These are phyloP conservation scores for Fonsecaea multimorphosa DNA, from an alignment of 2,329 filamentous ascomycete species.

Conservation along the genomic window DNA sequence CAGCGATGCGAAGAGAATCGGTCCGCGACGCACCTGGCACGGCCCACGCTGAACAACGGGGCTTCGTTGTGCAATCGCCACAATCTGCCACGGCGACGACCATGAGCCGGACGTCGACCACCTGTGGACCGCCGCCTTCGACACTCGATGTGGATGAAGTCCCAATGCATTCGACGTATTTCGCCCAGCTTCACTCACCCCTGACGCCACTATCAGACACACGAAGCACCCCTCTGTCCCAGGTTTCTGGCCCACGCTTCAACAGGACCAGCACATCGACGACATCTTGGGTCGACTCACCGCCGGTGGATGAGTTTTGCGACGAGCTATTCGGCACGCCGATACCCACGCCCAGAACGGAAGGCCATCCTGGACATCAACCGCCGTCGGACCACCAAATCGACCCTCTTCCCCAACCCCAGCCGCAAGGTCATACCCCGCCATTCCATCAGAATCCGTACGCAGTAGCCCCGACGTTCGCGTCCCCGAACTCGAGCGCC, in stretches of 20 bases:
- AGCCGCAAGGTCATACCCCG: neutral
- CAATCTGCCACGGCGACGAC: constrained; percentile 1
- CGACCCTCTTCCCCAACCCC: neutral
- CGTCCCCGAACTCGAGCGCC: constrained; percentile 1
- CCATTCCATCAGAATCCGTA: neutral
- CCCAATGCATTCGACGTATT: neutral
- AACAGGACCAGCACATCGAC: neutral
- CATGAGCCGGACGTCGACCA: constrained; percentile 10
- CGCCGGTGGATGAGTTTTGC: constrained; percentile 13
- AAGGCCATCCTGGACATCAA: neutral
- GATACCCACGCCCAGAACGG: constrained; percentile 9
- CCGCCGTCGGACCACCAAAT: neutral
- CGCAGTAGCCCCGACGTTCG: neutral
- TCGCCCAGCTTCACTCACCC: neutral
- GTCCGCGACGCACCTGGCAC: neutral
- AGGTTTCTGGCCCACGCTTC: neutral
- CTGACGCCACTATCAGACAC: neutral
- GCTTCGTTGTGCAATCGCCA: neutral
- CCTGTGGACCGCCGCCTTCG: constrained; percentile 3
- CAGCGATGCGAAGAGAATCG: neutral
- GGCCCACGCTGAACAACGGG: neutral
- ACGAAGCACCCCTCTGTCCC: neutral
- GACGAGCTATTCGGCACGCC: constrained; percentile 25
- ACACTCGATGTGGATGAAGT: neutral
- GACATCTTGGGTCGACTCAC: constrained; percentile 16